Base-by-base conservation (phyloP, 306 rosid species). In the Cyclanthera cordifolia region DNA sequence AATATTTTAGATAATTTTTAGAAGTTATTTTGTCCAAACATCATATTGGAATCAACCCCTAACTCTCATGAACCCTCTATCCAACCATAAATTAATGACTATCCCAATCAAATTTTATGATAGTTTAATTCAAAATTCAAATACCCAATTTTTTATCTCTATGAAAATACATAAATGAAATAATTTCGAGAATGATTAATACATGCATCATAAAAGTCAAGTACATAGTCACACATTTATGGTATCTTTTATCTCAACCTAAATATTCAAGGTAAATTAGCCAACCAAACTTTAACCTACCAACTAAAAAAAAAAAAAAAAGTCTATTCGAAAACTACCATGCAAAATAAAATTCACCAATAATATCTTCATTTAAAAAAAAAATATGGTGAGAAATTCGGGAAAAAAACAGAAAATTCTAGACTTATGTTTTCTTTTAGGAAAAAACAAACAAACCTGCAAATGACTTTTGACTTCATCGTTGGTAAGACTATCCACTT, bases 381-480 rank as follows among this genome's bases (percentile, higher is more conserved):
- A 4, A 13, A 54, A 12, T 4, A 20, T 20, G 6, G 58, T 53
- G 58, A 28, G 32, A 28, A 28, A 28, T 28, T 28, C 32, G 10
- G 37, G 11, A 25, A 4, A 25, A 4, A 27, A 28, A 28, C 7
- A 28, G 39, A 57, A 57, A 57, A 6, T 57, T 57, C 21, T 27
- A 28, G 41, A 15, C 1, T 57, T 28, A 21, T 1, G 4, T 5
- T 21, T 11, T 23, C 4, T 46, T 3, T 46, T 27, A 17, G 8
- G 0, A 20, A 54, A n/a, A 9, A 16, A 14, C 1, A 32, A 32
- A 34, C 83, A 55, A 72, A 90, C 97, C 97, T 91, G 97, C 14
- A 91, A 81, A 76, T 91, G 97, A 79, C 97, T 91, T 77, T 91
- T 91, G 75, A 91, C 97, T 79, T 91, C 97, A 52, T 88, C 97